A percentile compares a stretch with the other conserved stretches of the same genome.
phyloP scores from a whole-genome alignment of 176 grass and related monocot genomes.

The Oryza australiensis region DNA sequence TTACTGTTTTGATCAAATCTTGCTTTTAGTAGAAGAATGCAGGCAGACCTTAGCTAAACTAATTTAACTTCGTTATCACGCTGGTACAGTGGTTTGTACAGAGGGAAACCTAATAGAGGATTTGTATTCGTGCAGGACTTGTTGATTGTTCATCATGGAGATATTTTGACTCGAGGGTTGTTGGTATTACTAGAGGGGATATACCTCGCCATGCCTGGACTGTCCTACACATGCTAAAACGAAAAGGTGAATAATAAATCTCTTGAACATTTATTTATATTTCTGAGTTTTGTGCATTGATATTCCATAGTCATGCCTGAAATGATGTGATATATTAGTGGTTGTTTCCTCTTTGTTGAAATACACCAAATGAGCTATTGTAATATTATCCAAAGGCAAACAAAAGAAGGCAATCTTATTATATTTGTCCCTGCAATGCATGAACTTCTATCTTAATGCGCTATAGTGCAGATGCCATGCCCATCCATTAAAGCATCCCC shows the following conservation, averaged over 20 bases:
- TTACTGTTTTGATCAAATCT: background rate
- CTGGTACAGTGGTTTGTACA: background rate
- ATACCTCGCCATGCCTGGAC: slow-evolving; percentile 51
- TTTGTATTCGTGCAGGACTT: slow-evolving; percentile 44
- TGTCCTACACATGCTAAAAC: slow-evolving; percentile 54
- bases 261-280: background rate
- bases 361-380: background rate
- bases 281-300: slow-evolving; percentile 23
- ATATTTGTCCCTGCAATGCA: background rate
- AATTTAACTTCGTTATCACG: background rate
- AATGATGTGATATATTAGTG: background rate
- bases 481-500: background rate
- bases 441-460: background rate
- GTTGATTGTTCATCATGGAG: slow-evolving; percentile 68
- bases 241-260: slow-evolving; percentile 44
- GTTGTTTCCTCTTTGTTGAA: background rate
- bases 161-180: slow-evolving; percentile 55
- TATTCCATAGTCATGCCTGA: slow-evolving; percentile 14
- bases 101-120: slow-evolving; percentile 3
- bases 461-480: background rate
- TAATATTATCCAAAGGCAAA: background rate
- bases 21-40: background rate
- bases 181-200: slow-evolving; percentile 44
- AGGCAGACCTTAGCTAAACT: background rate
- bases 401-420: slow-evolving; percentile 1